phyloP scores from a whole-genome alignment of 2,329 filamentous ascomycete species.

The Rhynchosporium secalis region DNA sequence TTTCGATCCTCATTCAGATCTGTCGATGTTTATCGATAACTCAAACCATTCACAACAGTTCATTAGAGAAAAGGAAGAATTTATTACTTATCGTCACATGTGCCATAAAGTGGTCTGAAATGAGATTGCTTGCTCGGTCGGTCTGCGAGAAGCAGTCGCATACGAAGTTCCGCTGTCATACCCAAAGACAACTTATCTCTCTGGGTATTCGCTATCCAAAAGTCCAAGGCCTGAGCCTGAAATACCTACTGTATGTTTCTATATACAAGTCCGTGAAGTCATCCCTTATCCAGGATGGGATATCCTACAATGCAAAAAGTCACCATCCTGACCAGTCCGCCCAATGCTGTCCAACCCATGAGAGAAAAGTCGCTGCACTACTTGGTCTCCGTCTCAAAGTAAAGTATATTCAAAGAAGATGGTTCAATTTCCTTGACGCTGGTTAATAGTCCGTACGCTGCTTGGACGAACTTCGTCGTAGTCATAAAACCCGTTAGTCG shows the following conservation, averaged over 20 bases:
- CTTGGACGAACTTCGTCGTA: not conserved
- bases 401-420: conserved; percentile 8
- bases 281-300: not conserved
- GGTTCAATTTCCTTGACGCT: not conserved
- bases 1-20: too few relatives aligned
- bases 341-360: conserved; percentile 12
- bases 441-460: not conserved
- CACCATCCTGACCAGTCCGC: not conserved
- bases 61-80: too few relatives aligned
- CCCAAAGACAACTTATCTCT: not conserved
- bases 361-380: conserved; percentile 9
- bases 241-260: not conserved
- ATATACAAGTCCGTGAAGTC: conserved; percentile 6
- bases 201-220: not conserved
- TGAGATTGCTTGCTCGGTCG: not conserved
- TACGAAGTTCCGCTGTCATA: not conserved
- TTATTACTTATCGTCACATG: too few relatives aligned
- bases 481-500: too few relatives aligned
- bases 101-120: too few relatives aligned
- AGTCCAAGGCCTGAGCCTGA: conserved; percentile 1
- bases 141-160: not conserved
- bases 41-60: too few relatives aligned
- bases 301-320: conserved; percentile 11
- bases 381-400: conserved; percentile 4
- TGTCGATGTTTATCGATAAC: too few relatives aligned